Evolutionary conservation across 208 protist species (phyloP).

Genomic region (Balamuthia mandrillaris): DNA sequence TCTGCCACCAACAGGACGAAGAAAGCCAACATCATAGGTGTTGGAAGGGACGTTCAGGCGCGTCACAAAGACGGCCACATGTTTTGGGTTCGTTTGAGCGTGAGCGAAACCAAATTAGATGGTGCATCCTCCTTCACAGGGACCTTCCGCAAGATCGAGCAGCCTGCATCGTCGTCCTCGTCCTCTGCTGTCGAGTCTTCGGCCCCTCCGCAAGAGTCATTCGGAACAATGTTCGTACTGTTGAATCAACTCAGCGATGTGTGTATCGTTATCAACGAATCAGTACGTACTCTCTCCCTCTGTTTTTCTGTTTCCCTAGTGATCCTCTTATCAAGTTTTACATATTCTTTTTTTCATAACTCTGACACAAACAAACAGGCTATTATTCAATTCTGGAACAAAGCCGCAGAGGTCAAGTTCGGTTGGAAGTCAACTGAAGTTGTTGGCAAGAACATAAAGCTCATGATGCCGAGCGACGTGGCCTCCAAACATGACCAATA

Average conservation of each 20-base stretch:
- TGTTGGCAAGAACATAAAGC: conserved; percentile 8
- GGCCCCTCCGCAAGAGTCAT: too few relatives aligned
- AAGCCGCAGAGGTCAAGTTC: background rate
- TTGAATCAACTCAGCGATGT: too few relatives aligned
- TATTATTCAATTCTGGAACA: background rate
- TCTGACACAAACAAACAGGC: background rate
- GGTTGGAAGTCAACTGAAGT: background rate
- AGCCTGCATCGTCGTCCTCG: too few relatives aligned
- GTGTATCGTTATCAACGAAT: too few relatives aligned
- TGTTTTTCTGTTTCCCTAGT: too few relatives aligned
- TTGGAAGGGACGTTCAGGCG: conserved; percentile 30
- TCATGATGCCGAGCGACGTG: background rate
- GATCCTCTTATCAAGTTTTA: too few relatives aligned
- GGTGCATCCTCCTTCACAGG: background rate
- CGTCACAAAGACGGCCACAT: background rate
- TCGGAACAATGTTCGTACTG: too few relatives aligned
- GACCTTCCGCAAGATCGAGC: background rate
- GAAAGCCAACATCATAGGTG: conserved; percentile 52
- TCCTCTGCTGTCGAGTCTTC: too few relatives aligned
- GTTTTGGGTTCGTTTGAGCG: conserved; percentile 43
- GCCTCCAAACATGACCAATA: background rate
- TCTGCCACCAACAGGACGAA: too few relatives aligned
- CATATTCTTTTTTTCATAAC: too few relatives aligned
- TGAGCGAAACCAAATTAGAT: conserved; percentile 18
- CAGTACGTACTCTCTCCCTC: too few relatives aligned